Conservation (phyloP, 768 basidiomycete genomes). For the Punctularia strigosozonata region DNA sequence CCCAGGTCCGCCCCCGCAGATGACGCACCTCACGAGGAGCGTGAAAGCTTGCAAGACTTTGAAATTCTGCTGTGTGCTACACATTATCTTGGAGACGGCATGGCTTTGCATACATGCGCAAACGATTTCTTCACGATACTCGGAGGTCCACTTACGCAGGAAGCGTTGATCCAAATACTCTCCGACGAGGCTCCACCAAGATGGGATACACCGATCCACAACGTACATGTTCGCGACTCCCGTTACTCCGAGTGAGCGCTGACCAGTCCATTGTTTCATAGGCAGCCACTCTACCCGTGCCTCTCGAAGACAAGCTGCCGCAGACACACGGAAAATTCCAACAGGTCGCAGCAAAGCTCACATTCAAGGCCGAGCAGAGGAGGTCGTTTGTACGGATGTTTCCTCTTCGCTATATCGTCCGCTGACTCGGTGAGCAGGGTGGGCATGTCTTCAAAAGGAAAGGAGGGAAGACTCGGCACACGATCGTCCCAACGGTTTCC, state of each 20-base stretch:
- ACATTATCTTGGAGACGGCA: constrained; percentile 81
- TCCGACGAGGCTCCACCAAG: no score
- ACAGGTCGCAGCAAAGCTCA: constrained; percentile 34
- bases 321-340: not conserved
- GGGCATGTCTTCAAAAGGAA: constrained; percentile 60
- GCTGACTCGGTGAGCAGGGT: constrained; percentile 28
- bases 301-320: not conserved
- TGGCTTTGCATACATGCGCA: constrained; percentile 73
- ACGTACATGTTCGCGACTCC: no score
- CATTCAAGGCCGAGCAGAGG: constrained; percentile 41
- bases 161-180: no score
- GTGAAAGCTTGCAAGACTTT: constrained; percentile 21
- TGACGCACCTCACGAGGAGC: constrained; percentile 2
- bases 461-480: constrained; percentile 34
- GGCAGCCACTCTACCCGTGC: not conserved
- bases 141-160: constrained; percentile 20
- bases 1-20: not conserved
- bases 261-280: no score
- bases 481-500: constrained; percentile 59
- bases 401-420: not conserved
- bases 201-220: no score
- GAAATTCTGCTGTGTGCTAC: constrained; percentile 66
- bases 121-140: constrained; percentile 70
- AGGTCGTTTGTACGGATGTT: constrained; percentile 44
- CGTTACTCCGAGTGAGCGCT: no score